Conservation (phyloP, 768 basidiomycete genomes). For the Clavaria fumosa region DNA sequence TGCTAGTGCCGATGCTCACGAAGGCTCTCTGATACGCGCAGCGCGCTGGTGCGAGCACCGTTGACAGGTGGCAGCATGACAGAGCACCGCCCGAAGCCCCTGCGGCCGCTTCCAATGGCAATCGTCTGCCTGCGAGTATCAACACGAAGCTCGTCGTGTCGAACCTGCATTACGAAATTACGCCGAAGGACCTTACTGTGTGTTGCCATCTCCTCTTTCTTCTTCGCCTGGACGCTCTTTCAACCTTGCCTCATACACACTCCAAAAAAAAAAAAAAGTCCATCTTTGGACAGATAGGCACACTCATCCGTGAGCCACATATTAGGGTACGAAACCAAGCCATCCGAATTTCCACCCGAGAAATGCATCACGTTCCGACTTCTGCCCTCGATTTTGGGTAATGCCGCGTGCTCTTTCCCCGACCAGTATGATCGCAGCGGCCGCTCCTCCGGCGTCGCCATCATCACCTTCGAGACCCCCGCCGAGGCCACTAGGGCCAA, state of each 20-base stretch:
- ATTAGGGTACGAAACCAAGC: conserved; percentile 83
- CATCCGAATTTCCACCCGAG: conserved; percentile 43
- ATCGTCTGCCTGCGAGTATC: conserved; percentile 17
- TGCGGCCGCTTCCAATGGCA: conserved; percentile 14
- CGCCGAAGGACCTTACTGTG: conserved; percentile 76
- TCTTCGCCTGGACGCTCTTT: no score
- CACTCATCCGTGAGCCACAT: conserved; percentile 80
- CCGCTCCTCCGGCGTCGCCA: conserved; percentile 73
- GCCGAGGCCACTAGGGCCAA: conserved; percentile 73
- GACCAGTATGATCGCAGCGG: conserved; percentile 94
- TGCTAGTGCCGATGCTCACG: conserved; percentile 2
- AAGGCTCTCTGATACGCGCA: no score
- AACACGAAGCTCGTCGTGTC: conserved; percentile 59
- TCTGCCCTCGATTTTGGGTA: conserved; percentile 21
- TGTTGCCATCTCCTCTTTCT: no score
- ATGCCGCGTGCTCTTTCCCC: no score
- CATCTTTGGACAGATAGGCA: conserved; percentile 87
- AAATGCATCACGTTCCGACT: conserved; percentile 38
- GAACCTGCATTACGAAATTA: conserved; percentile 86
- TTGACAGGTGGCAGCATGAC: conserved; percentile 80
- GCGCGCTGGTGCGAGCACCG: no score
- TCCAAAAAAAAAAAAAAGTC: conserved; percentile 26
- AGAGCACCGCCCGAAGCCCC: conserved; percentile 41
- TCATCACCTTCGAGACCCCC: conserved; percentile 62
- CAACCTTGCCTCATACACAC: conserved; percentile 1